These are phyloP conservation scores for Salix brachista DNA, from an alignment of 345 rosid genomes.

Conservation along the genomic window DNA sequence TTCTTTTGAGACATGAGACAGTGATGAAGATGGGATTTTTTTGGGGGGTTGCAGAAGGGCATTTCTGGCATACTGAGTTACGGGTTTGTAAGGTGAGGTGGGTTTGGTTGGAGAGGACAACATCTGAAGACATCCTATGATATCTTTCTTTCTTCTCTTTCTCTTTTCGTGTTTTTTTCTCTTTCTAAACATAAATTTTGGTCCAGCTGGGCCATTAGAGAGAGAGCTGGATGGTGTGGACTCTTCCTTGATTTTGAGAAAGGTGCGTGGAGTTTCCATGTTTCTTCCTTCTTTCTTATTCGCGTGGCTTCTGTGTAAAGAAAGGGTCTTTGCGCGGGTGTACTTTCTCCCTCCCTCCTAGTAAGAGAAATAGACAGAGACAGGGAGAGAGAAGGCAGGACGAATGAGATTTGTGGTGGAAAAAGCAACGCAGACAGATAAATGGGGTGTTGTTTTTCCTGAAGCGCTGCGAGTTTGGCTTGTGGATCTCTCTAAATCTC, in stretches of 20 bases:
- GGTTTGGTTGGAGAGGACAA: slow-evolving; percentile 50
- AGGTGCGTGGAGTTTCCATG: slow-evolving; percentile 27
- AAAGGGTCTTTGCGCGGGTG: neutral
- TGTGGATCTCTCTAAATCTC: no score
- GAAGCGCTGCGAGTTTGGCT: neutral
- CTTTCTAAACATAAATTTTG: slow-evolving; percentile 30
- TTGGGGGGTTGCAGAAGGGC: slow-evolving; percentile 75
- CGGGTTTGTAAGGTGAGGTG: slow-evolving; percentile 27
- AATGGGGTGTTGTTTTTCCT: slow-evolving; percentile 31
- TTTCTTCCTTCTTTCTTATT: slow-evolving; percentile 20
- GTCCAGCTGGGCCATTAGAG: slow-evolving; percentile 60
- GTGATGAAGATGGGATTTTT: slow-evolving; percentile 58
- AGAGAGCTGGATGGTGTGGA: slow-evolving; percentile 27
- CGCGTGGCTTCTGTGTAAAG: slow-evolving; percentile 3
- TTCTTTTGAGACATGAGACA: slow-evolving; percentile 36
- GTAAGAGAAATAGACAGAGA: neutral
- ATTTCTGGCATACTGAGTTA: slow-evolving; percentile 35
- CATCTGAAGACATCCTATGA: slow-evolving; percentile 24
- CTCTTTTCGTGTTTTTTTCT: slow-evolving; percentile 21
- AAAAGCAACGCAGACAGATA: slow-evolving; percentile 21
- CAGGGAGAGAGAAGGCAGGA: slow-evolving; percentile 15
- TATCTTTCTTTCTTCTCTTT: slow-evolving; percentile 8
- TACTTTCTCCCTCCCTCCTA: neutral
- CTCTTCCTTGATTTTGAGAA: slow-evolving; percentile 23
- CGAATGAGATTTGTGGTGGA: neutral